Evolutionary conservation across 73 alveolate genomes (phyloP).

Genomic region (Tetrahymena elliotti): DNA sequence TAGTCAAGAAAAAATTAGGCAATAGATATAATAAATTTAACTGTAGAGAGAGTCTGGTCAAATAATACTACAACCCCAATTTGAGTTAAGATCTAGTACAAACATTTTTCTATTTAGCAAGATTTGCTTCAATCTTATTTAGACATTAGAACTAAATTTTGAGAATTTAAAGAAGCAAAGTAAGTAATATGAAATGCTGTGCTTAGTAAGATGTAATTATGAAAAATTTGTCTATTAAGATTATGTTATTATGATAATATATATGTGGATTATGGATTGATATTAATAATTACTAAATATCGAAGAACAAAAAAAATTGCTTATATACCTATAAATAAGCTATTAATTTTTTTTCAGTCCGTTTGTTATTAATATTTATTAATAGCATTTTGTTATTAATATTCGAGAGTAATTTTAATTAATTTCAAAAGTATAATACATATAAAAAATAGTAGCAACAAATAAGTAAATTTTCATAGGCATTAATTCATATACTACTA

Average conservation of each 20-base stretch:
- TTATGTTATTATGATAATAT: neutral
- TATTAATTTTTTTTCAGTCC: neutral
- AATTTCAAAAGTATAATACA: neutral
- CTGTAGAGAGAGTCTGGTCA: too few relatives aligned
- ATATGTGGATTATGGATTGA: neutral
- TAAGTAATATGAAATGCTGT: neutral
- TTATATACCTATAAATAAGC: neutral
- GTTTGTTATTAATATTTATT: too few relatives aligned
- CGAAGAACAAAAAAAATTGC: neutral
- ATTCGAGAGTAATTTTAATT: neutral
- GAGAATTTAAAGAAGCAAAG: neutral
- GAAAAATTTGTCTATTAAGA: neutral
- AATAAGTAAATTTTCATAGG: neutral
- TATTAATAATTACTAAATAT: neutral
- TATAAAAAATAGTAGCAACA: neutral
- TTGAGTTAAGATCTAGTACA: too few relatives aligned
- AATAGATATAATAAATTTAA: too few relatives aligned
- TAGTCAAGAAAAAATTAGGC: too few relatives aligned
- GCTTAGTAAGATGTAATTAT: neutral
- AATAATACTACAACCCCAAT: too few relatives aligned
- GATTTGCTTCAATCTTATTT: neutral
- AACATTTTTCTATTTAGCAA: too few relatives aligned
- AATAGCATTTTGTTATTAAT: neutral
- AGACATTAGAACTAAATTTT: neutral
- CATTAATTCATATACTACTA: neutral